A percentile compares a stretch with the other conserved stretches of the same genome.
Conservation (phyloP, 208 protist species). For the Trichomonas vaginalis region DNA sequence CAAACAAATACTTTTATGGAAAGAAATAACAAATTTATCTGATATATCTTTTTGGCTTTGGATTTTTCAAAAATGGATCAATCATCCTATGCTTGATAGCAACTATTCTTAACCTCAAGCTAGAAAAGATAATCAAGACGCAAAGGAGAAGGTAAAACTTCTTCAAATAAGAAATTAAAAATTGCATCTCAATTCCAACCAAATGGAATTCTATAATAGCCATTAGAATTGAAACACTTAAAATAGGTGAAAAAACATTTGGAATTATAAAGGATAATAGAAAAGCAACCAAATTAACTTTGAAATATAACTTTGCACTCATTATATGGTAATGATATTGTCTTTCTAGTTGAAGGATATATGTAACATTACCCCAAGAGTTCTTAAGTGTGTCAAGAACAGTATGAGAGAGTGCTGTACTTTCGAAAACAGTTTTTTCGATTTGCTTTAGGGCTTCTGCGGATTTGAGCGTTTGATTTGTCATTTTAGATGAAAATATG, state of each 20-base stretch:
- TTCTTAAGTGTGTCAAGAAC: neutral
- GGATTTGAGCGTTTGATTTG: neutral
- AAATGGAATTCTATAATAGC: neutral
- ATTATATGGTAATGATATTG: neutral
- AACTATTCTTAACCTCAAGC: neutral
- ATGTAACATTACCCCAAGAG: neutral
- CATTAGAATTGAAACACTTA: neutral
- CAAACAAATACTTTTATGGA: too few species aligned
- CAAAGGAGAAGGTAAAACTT: neutral
- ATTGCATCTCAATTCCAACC: neutral
- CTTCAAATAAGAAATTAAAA: neutral
- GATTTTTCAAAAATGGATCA: neutral
- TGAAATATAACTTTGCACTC: neutral
- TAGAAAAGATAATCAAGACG: neutral
- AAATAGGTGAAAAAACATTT: neutral
- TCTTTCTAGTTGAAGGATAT: neutral
- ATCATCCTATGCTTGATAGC: neutral
- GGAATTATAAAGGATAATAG: neutral
- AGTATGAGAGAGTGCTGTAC: neutral
- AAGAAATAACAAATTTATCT: too few species aligned
- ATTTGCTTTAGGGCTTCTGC: neutral
- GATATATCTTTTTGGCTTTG: neutral
- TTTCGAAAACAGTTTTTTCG: neutral
- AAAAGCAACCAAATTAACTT: neutral
- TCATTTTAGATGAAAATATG: neutral